phyloP scores from a whole-genome alignment of 2,329 filamentous ascomycete species.

The Simplicillium aogashimaense region DNA sequence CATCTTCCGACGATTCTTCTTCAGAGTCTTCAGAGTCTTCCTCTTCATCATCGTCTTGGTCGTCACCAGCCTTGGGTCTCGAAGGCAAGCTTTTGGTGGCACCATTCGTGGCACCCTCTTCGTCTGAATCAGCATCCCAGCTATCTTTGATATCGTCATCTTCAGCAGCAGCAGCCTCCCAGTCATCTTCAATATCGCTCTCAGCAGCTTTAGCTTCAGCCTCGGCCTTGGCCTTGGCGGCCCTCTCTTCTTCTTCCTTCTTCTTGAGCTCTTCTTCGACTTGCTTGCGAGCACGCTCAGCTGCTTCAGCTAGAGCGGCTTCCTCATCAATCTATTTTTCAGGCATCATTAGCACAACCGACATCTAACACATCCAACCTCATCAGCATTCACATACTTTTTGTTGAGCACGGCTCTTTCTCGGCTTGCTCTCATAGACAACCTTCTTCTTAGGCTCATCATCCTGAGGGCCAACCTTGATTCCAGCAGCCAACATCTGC shows the following conservation, averaged over 20 bases:
- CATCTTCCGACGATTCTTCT: constrained; percentile 59
- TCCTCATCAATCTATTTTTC: constrained; percentile 58
- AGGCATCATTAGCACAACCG: constrained; percentile 6
- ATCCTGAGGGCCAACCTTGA: constrained; percentile 57
- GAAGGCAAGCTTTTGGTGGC: constrained; percentile 9
- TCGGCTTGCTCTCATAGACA: constrained; percentile 72
- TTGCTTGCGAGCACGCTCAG: constrained; percentile 57
- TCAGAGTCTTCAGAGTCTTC: constrained; percentile 20
- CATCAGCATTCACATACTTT: constrained; percentile 38
- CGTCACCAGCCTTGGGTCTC: constrained; percentile 10
- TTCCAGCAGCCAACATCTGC: constrained; percentile 73
- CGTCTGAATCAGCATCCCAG: constrained; percentile 83
- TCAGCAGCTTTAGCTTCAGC: constrained; percentile 42
- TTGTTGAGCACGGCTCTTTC: constrained; percentile 48
- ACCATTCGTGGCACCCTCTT: constrained; percentile 43
- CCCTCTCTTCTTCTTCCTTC: constrained; percentile 51
- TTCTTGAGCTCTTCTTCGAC: constrained; percentile 54
- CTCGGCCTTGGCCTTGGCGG: constrained; percentile 45
- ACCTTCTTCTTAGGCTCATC: constrained; percentile 65
- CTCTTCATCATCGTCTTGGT: constrained; percentile 16
- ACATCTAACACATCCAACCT: neutral
- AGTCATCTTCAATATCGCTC: constrained; percentile 68
- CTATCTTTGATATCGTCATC: constrained; percentile 80
- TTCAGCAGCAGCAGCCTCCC: constrained; percentile 75
- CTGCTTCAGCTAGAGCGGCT: constrained; percentile 67